Base-by-base conservation (phyloP, 2,329 filamentous ascomycete species). In the Hypoxylon sp. region DNA sequence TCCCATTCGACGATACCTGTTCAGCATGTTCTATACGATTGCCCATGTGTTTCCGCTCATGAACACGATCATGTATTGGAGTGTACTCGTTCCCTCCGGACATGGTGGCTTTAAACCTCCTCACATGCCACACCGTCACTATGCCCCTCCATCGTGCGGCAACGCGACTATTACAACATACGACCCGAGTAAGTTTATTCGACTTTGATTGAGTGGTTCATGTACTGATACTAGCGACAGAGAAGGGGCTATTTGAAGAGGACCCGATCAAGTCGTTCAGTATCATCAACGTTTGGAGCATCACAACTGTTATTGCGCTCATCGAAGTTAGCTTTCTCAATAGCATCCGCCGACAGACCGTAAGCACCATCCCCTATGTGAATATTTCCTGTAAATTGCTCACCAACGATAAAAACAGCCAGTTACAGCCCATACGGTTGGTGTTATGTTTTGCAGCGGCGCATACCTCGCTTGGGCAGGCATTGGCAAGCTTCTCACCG, bases 21-120 rank as follows among this genome's bases (percentile, higher is more conserved):
- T 81, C 60, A 79, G 75, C 47, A 51, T 81, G 63, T 80, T 78
- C 63, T 80, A 80, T 65, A 75, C 75, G 1, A 58, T 71, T 7
- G 68, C 73, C 1, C 73, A 73, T 12, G 75, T 79, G 15, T 78
- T 77, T 44, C 62, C 71, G 13, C 76, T 81, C 49, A 72, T 79
- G 67, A 81, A 80, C 59, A 76, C 76, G 8, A 66, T 75, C 47
- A 70, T 79, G 19, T 82, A 79, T 70, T 82, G 77, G 75, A 56
- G 60, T 7, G 55, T 71, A 12, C 59, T 72, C 15, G 69, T 73
- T 6, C 73, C 73, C 1, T 43, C 64, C 7, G 72, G 70, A n/a
- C 68, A 72, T 54, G 70, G 69, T 11, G 68, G 71, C 32, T 67
- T 72, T 17, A 42, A 37, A 41, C 11, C 53, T 5, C 67, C 66